Evolutionary conservation across 768 basidiomycete species (phyloP), one percentile per base, ranked within the genome.

Genomic region (Porphyrellus cyaneotinctus): DNA sequence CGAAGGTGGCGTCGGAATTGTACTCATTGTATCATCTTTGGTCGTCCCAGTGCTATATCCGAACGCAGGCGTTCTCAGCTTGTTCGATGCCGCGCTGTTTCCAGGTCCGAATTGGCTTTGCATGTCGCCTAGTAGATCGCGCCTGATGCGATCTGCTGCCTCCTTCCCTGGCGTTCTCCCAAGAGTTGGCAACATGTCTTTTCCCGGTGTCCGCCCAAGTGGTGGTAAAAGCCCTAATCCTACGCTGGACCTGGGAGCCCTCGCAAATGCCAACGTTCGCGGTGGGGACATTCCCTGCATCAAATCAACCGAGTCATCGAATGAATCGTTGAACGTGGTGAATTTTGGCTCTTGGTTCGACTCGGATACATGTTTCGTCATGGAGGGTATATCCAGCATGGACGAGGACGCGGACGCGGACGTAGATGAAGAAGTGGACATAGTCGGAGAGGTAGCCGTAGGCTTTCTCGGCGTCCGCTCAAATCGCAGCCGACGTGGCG

Each of bases 101-200:
- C 38, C 44, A 38, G 64, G 58, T 18, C 54, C 62, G 2, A 63
- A 45, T 22, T 70, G 75, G 44, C 64, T 71, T 58, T 80, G 78
- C 20, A 77, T 72, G 52, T 80, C 77, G 22, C 77, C 79, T 18
- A 91, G 69, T 3, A 91, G 71, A 64, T 86, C 84, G 28, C 75
- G 75, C 46, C 80, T 78, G 47, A 92, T 88, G 14, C 85, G 77
- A 12, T 78, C 74, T 1, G 86, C 87, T 4, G 88, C 90, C 53
- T 84, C 82, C 62, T 80, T 85, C 28, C 75, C 78, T 0, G 91
- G 91, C 3, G 91, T 91, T 54, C 81, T 78, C 0, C 80, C 78
- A 7, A 81, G 60, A 26, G 67, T 67, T 8, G 74, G 75, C 3
- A 64, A 51, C 15, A 61, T 38, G 33, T 83, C 83, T 63, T 79